Evolutionary conservation across 257 asterid genomes (phyloP).

Genomic region (Ligustrum vulgare): DNA sequence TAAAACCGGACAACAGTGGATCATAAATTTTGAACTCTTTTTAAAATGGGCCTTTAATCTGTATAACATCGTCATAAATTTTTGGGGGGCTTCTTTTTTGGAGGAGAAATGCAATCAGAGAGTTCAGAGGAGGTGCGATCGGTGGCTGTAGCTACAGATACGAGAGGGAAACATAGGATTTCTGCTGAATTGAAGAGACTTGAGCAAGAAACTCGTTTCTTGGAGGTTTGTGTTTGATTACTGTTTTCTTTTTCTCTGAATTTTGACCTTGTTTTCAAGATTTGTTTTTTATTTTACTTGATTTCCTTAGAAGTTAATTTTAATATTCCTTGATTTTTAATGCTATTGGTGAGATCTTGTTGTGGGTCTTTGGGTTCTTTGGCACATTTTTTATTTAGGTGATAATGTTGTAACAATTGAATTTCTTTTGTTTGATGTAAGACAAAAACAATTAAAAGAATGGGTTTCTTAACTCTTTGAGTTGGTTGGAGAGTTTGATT

Average conservation of each 20-base stretch:
- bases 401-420: not conserved
- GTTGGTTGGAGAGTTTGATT: not conserved
- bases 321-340: constrained; percentile 7
- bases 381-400: constrained; percentile 4
- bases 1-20: not conserved
- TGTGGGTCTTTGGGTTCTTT: constrained; percentile 1
- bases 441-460: not conserved
- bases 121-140: constrained; percentile 62
- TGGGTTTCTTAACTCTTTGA: not conserved
- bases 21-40: not conserved
- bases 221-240: constrained; percentile 57
- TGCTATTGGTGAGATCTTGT: constrained; percentile 26
- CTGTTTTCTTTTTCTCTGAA: constrained; percentile 21
- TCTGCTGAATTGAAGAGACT: constrained; percentile 91
- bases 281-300: constrained; percentile 8
- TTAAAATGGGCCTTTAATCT: not conserved
- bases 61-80: constrained; percentile 1
- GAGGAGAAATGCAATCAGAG: constrained; percentile 60
- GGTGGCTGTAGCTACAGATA: constrained; percentile 54
- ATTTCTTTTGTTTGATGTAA: not conserved
- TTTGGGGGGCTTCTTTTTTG: constrained; percentile 2
- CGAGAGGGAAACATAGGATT: constrained; percentile 88
- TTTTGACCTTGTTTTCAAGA: constrained; percentile 3
- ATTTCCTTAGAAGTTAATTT: constrained; percentile 17
- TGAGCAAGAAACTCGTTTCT: constrained; percentile 89